Evolutionary conservation across 371 early-diverging fungal genomes (phyloP).

Genomic region (Mortierella sp.): DNA sequence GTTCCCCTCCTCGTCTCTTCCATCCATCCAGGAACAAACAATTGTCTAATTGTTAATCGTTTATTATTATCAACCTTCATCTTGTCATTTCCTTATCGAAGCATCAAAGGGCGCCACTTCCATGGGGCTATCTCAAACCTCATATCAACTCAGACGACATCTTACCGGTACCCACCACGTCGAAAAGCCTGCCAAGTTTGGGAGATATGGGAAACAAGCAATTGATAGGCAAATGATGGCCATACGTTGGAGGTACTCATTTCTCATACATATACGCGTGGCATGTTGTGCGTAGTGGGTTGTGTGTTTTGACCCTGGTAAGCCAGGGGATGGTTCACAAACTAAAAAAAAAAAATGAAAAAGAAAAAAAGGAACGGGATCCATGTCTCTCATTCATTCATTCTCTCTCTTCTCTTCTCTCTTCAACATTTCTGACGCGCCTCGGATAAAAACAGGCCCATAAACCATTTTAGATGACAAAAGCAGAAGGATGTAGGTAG

Average conservation of each 20-base stretch:
- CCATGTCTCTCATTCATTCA: neutral
- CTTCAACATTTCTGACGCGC: neutral
- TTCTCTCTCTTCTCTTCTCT: neutral
- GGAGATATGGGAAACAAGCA: no score
- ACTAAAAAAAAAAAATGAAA: no score
- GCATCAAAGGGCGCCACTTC: neutral
- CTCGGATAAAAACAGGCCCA: constrained; percentile 7
- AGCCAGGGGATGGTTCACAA: neutral
- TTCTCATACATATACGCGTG: no score
- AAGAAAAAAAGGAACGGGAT: neutral
- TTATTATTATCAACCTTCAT: neutral
- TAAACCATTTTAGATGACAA: neutral
- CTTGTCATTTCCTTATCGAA: neutral
- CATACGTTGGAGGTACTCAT: no score
- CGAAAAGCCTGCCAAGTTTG: no score
- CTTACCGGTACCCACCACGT: neutral
- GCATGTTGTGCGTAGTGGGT: no score
- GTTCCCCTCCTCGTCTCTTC: neutral
- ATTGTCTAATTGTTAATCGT: neutral
- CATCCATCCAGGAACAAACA: neutral
- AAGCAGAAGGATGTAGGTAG: neutral
- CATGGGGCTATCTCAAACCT: neutral
- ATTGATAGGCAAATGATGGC: no score
- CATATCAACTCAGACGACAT: neutral
- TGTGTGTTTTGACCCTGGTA: neutral